Conservation (phyloP, 345 rosid genomes). For the Hibiscus trionum region DNA sequence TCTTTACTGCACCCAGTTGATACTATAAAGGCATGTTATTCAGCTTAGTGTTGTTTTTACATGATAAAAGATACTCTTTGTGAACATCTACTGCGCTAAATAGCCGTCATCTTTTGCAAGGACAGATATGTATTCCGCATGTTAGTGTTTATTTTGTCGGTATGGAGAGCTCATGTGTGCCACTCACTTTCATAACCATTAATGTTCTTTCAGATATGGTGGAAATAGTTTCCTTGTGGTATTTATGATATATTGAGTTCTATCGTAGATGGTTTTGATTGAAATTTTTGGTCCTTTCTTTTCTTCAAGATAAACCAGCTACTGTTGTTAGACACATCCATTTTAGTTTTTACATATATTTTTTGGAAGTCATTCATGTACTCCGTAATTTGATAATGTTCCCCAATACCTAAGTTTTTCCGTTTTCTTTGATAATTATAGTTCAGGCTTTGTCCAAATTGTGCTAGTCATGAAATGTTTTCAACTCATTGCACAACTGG, state of each 20-base stretch:
- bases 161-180: background rate
- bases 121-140: background rate
- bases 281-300: background rate
- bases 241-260: background rate
- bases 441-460: background rate
- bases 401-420: background rate
- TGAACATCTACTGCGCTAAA: background rate
- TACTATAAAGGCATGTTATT: constrained; percentile 62
- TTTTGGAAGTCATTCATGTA: background rate
- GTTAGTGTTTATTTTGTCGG: background rate
- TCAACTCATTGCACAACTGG: background rate
- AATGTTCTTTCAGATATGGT: background rate
- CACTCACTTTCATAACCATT: background rate
- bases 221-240: background rate
- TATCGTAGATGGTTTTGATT: background rate
- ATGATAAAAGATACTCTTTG: background rate
- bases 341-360: background rate
- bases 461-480: background rate
- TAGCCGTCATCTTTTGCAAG: background rate
- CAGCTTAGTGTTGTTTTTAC: constrained; percentile 6
- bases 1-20: constrained; percentile 85
- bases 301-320: background rate
- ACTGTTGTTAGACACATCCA: background rate
- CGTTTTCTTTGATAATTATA: background rate
- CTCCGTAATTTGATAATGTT: background rate